Evolutionary conservation across 2,329 filamentous ascomycete genomes (phyloP).

Genomic region (Verticillium nubilum): DNA sequence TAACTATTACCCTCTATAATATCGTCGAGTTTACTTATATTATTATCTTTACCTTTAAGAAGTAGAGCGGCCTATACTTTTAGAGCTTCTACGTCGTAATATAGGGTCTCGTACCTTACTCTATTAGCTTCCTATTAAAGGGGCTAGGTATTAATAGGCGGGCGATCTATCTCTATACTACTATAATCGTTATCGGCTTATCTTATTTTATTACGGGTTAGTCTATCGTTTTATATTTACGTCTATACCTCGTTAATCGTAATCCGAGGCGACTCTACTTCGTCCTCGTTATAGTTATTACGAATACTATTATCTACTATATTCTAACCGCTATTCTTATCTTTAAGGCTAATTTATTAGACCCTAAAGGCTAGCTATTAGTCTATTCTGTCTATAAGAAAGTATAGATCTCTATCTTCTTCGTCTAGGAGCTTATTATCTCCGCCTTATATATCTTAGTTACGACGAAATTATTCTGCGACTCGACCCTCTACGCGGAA

Average conservation of each 20-base stretch:
- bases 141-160: constrained; percentile 4
- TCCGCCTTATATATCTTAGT: constrained; percentile 48
- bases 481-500: constrained; percentile 5
- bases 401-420: constrained; percentile 51
- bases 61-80: constrained; percentile 29
- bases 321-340: constrained; percentile 48
- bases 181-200: constrained; percentile 36
- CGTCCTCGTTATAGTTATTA: constrained; percentile 52
- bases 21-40: constrained; percentile 27
- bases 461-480: constrained; percentile 36
- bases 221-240: constrained; percentile 56
- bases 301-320: constrained; percentile 47
- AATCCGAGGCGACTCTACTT: constrained; percentile 40
- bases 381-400: constrained; percentile 44
- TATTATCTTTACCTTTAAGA: constrained; percentile 28
- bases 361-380: constrained; percentile 14
- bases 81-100: constrained; percentile 30
- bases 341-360: constrained; percentile 40
- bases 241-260: constrained; percentile 53
- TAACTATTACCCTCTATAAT: constrained; percentile 27
- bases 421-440: constrained; percentile 48
- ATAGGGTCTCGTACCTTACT: constrained; percentile 27
- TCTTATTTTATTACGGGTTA: constrained; percentile 54
- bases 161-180: constrained; percentile 16
- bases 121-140: constrained; percentile 40